phyloP scores from a whole-genome alignment of 2,329 filamentous ascomycete genomes.

The Colletotrichum karsti region DNA sequence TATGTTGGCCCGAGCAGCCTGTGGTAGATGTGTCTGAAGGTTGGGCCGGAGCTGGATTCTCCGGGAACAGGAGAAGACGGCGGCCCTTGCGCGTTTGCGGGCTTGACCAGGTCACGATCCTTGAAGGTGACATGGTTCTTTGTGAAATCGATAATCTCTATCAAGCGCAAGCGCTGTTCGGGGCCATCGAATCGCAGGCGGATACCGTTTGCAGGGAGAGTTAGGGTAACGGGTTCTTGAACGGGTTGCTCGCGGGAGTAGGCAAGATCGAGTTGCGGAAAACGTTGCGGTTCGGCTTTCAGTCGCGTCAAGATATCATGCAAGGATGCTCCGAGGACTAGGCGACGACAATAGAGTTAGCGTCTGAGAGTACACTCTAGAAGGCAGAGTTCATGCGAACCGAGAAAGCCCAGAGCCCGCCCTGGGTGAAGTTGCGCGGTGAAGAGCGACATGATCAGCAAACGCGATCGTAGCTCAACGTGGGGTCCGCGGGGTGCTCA shows the following conservation, averaged over 20 bases:
- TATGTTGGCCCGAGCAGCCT: conserved; percentile 94
- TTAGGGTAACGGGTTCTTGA: conserved; percentile 76
- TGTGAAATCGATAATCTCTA: conserved; percentile 91
- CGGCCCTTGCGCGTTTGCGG: conserved; percentile 46
- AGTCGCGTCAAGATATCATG: conserved; percentile 89
- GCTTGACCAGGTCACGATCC: conserved; percentile 79
- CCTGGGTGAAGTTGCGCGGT: conserved; percentile 73
- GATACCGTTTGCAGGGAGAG: conserved; percentile 85
- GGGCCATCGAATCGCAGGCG: conserved; percentile 92
- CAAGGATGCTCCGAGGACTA: conserved; percentile 88
- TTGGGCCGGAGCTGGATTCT: conserved; percentile 66
- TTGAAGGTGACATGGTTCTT: conserved; percentile 86
- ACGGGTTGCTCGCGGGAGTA: conserved; percentile 83
- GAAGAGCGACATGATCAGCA: conserved; percentile 55
- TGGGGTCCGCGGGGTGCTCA: conserved; percentile 23
- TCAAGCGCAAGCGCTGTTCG: conserved; percentile 88
- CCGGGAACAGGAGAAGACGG: conserved; percentile 38
- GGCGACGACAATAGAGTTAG: conserved; percentile 30
- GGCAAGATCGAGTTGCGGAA: conserved; percentile 83
- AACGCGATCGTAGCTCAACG: conserved; percentile 13
- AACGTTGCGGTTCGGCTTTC: conserved; percentile 85
- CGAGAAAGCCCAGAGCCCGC: conserved; percentile 70
- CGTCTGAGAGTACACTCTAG: conserved; percentile 25
- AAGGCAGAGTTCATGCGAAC: conserved; percentile 36
- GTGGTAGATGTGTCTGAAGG: conserved; percentile 90